A percentile compares a stretch with the other conserved stretches of the same genome.
Evolutionary conservation across 1,139 yeast genomes (phyloP).

Genomic region (Geotrichum carabidarum): DNA sequence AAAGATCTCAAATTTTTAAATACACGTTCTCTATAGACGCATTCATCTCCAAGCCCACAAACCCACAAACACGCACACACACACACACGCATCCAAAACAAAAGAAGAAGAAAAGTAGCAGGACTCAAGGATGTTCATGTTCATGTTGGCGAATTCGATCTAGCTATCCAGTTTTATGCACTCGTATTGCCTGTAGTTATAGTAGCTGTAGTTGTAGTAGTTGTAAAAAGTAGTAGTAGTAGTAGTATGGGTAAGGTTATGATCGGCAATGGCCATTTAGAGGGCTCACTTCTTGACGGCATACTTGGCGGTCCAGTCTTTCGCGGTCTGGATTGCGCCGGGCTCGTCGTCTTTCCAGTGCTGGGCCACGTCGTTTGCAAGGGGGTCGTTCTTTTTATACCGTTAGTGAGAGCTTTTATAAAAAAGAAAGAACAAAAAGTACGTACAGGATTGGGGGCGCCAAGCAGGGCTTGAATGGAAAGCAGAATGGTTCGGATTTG

Average conservation of each 20-base stretch:
- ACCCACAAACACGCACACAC: no score
- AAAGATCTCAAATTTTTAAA: no score
- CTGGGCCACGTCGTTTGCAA: constrained; percentile 96
- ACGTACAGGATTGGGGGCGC: constrained; percentile 79
- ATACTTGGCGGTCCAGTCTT: constrained; percentile 73
- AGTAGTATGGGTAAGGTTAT: background rate
- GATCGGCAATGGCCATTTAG: background rate
- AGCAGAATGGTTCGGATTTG: constrained; percentile 91
- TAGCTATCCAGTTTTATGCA: no score
- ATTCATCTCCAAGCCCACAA: no score
- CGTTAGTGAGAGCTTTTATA: background rate
- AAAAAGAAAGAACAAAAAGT: background rate
- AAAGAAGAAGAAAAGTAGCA: no score
- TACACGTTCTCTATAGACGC: no score
- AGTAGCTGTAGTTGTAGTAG: no score
- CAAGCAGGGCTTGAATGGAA: constrained; percentile 87
- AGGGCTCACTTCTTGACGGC: constrained; percentile 39
- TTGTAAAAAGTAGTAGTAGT: background rate
- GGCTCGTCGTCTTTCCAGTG: constrained; percentile 88
- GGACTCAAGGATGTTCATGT: no score
- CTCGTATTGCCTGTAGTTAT: no score
- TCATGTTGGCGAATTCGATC: no score
- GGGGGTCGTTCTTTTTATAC: constrained; percentile 66
- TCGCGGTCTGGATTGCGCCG: constrained; percentile 77
- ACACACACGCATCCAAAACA: no score